These are phyloP conservation scores for Pythium oligandrum DNA, from an alignment of 352 stramenopile species.

Conservation along the genomic window DNA sequence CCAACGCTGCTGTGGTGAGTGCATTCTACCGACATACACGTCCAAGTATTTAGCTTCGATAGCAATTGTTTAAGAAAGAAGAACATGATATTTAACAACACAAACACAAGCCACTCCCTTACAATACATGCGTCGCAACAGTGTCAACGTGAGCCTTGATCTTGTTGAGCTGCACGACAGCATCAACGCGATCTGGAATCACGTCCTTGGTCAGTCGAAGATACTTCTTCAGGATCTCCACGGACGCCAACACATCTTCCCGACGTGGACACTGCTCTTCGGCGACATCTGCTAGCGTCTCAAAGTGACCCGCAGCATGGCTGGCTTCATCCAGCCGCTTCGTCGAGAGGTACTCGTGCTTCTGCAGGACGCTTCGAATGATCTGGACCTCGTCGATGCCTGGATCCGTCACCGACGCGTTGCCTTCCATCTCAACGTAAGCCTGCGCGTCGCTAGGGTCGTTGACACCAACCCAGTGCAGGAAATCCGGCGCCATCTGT, in stretches of 20 bases:
- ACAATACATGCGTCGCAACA: too few relatives aligned
- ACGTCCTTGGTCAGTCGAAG: constrained; percentile 50
- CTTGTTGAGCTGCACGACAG: constrained; percentile 69
- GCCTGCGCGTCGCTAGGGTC: constrained; percentile 52
- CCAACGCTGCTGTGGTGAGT: constrained; percentile 11
- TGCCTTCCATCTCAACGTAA: constrained; percentile 71
- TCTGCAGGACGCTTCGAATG: constrained; percentile 76
- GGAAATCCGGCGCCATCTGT: constrained; percentile 59
- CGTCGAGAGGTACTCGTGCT: constrained; percentile 68
- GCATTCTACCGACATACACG: too few relatives aligned
- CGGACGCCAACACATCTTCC: constrained; percentile 51
- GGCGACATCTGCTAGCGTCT: constrained; percentile 43
- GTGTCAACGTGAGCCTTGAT: constrained; percentile 35
- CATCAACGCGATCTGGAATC: constrained; percentile 48
- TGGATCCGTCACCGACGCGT: constrained; percentile 68
- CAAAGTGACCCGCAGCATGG: constrained; percentile 36
- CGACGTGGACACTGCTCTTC: constrained; percentile 44
- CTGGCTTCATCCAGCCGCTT: constrained; percentile 58
- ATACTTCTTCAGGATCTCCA: constrained; percentile 72
- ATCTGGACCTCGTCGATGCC: constrained; percentile 82
- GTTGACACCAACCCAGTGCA: constrained; percentile 63
- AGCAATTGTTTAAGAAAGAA: too few relatives aligned
- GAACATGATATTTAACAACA: too few relatives aligned
- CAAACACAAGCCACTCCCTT: too few relatives aligned
- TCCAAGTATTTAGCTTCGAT: too few relatives aligned